Base-by-base conservation (phyloP, 148 eudicot species). In the Amaranthus cruentus region DNA sequence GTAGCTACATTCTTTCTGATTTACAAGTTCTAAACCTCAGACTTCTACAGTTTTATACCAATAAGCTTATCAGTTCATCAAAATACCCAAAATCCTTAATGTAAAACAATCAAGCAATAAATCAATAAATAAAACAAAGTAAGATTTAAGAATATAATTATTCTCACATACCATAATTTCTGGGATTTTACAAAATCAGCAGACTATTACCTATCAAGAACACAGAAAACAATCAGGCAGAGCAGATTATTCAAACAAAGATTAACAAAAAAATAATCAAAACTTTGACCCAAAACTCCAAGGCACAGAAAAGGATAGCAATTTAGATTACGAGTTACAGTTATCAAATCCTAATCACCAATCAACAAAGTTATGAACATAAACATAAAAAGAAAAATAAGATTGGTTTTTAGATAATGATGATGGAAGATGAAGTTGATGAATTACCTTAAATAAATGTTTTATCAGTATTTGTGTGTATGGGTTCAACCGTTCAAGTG, bases 91-190 rank as follows among this genome's bases (percentile, higher is more conserved):
- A 56, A 69, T 51, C 54, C n/a, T 10, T 49, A 54, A 73, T 15
- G 15, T 11, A 62, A 10, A 14, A 4, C 51, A 13, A 75, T 69
- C 71, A 64, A 72, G 7, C 11, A 43, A 79, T 4, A 47, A 53
- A 70, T 61, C 48, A 69, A 73, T 7, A n/a, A 63, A 55, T 38
- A 11, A 69, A 14, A 0, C 50, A 51, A 66, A 76, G 8, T 6
- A 76, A 71, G 53, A 68, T 66, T 54, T 50, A 54, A 46, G 2
- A 61, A 11, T 51, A 4, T 4, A 69, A 0, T 56, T 44, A 12
- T 51, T 57, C 60, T n/a, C 46, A 75, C 74, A 69, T 79, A 79
- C 81, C 74, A 55, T 62, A 6, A 21, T 68, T 69, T 18, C 50
- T 55, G 51, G 4, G 59, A 55, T 51, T 74, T 62, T 13, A 21